phyloP scores from a whole-genome alignment of 768 basidiomycete genomes.

The Phylloporus sp. region DNA sequence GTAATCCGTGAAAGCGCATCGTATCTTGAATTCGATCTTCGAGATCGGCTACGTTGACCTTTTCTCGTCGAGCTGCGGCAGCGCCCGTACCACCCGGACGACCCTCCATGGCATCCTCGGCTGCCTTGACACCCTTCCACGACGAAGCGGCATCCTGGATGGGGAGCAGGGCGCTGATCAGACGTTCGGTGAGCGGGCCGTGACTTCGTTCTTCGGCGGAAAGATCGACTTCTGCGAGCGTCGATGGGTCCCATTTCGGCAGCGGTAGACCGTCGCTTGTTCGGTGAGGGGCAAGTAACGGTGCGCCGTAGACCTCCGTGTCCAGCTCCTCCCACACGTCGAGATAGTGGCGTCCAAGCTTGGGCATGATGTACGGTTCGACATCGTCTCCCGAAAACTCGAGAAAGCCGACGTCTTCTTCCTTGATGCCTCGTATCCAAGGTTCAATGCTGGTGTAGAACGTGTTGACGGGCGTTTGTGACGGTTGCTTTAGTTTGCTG shows the following conservation, averaged over 20 bases:
- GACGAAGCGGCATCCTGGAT: conserved; percentile 53
- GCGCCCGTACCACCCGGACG: conserved; percentile 75
- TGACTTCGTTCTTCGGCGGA: conserved; percentile 73
- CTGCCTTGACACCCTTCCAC: conserved; percentile 78
- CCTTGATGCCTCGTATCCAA: conserved; percentile 82
- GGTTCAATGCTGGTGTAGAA: conserved; percentile 89
- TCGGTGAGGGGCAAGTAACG: conserved; percentile 37
- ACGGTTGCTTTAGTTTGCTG: conserved; percentile 71
- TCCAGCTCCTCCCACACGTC: conserved; percentile 96
- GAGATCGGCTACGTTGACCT: conserved; percentile 73
- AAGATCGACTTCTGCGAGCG: conserved; percentile 67
- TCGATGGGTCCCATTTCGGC: conserved; percentile 81
- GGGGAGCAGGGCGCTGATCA: conserved; percentile 69
- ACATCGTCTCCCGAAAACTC: conserved; percentile 88
- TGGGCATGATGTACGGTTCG: conserved; percentile 81
- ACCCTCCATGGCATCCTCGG: conserved; percentile 81
- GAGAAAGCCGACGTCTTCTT: conserved; percentile 94
- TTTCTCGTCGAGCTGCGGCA: conserved; percentile 68
- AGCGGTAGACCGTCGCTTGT: conserved; percentile 34
- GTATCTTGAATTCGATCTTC: conserved; percentile 73
- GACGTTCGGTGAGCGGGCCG: conserved; percentile 82
- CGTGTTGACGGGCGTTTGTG: conserved; percentile 64
- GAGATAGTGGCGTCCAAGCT: conserved; percentile 78
- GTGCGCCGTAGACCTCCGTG: conserved; percentile 41
- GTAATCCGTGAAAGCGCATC: conserved; percentile 68